Base-by-base conservation (phyloP, 2,329 filamentous ascomycete species). In the Botryotinia globosa region DNA sequence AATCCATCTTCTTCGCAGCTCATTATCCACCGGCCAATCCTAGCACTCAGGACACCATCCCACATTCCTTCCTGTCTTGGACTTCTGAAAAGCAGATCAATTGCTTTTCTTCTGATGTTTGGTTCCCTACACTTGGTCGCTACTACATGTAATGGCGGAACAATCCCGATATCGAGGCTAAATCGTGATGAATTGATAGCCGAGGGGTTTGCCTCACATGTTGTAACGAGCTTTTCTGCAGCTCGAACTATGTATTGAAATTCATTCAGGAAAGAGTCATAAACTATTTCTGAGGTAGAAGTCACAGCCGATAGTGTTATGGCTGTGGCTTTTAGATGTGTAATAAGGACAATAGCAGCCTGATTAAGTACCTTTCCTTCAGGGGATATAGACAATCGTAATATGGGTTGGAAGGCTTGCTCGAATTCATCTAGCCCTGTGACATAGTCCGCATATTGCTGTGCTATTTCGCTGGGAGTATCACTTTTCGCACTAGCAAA, bases 51-150 rank as follows among this genome's bases (percentile, higher is more conserved):
- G 9, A 80, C 72, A 10, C 77, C 73, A 73, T 92, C 90, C 90
- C 90, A 92, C 85, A 92, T 89, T 34, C 88, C 90, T 80, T 92
- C 90, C 66, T 89, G 85, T 32, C 89, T 84, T 12, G 88, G 86
- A 77, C 87, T 89, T 76, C 85, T 73, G 68, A 85, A 84, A 59
- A 92, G 80, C 9, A 92, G 81, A 75, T 88, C 84, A 59, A 92
- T 89, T 12, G 90, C 90, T 74, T 87, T 86, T 29, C 88, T 84
- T 32, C 90, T 86, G 48, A 87, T 83, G 1, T 82, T 76, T 0
- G 86, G 85, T 74, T 91, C 86, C 18, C 89, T 85, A 77, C 89
- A 92, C 78, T 90, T 91, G 10, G 88, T 90, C 10, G 88, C 89
- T n/a, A 89, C 87, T 8, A 91, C 85, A 75, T 89, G 91, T 1